Evolutionary conservation across 1,284 basidiomycete genomes (phyloP).

Genomic region (Inonotus obliquus): DNA sequence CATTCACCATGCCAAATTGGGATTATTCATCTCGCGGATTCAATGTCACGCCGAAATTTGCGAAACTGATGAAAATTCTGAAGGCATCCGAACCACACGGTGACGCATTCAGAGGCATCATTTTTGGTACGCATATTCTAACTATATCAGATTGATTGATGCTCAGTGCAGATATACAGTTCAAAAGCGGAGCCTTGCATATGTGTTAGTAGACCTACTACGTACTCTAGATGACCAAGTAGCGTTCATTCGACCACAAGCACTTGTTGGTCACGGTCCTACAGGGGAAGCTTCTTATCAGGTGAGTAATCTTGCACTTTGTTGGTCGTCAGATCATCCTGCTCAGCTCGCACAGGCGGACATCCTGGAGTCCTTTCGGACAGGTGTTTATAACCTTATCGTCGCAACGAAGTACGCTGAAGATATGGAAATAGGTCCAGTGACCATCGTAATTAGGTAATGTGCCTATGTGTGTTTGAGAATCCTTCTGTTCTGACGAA

Average conservation of each 20-base stretch:
- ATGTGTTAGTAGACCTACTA: conserved; percentile 43
- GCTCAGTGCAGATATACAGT: conserved; percentile 32
- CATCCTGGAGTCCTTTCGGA: conserved; percentile 42
- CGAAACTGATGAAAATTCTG: conserved; percentile 52
- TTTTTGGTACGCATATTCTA: conserved; percentile 46
- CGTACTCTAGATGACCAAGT: conserved; percentile 38
- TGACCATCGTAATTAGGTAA: conserved; percentile 55
- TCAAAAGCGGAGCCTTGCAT: conserved; percentile 39
- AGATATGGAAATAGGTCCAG: conserved; percentile 52
- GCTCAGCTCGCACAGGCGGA: conserved; percentile 29
- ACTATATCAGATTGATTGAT: not conserved
- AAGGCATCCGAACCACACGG: conserved; percentile 47
- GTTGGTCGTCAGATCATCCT: conserved; percentile 11
- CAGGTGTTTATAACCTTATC: conserved; percentile 56
- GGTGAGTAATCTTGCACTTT: conserved; percentile 5
- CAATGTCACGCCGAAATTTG: conserved; percentile 63
- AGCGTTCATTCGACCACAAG: conserved; percentile 37
- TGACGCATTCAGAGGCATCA: conserved; percentile 54
- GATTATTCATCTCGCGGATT: conserved; percentile 47
- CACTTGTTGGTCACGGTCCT: conserved; percentile 29
- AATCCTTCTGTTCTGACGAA: not conserved
- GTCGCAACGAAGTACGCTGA: conserved; percentile 52
- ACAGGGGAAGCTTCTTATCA: conserved; percentile 26
- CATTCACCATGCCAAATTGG: conserved; percentile 54
- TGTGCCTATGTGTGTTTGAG: not conserved